Conservation (phyloP, 306 rosid genomes). For the Sophora flavescens region DNA sequence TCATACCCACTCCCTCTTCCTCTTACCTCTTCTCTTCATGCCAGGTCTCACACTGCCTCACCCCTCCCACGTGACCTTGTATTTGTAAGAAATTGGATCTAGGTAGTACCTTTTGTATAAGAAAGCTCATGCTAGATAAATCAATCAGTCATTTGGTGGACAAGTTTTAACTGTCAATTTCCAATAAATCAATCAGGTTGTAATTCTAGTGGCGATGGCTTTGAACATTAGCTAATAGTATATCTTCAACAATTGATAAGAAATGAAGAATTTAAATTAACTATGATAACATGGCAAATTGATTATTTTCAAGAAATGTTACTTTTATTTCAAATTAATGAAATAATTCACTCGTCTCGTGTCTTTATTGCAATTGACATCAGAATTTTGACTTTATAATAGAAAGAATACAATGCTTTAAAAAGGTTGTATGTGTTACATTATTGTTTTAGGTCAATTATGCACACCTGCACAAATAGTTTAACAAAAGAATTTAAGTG, state of each 20-base stretch:
- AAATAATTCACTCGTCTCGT: conserved; percentile 17
- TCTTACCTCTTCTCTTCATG: conserved; percentile 23
- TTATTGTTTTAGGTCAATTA: neutral
- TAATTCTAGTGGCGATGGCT: conserved; percentile 20
- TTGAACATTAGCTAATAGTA: neutral
- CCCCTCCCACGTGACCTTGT: conserved; percentile 54
- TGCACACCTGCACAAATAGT: neutral
- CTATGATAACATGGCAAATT: conserved; percentile 11
- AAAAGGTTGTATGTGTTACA: neutral
- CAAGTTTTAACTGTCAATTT: conserved; percentile 38
- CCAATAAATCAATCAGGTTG: conserved; percentile 6
- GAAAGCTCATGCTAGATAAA: conserved; percentile 36
- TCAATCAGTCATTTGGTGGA: conserved; percentile 37
- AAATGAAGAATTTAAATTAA: conserved; percentile 38
- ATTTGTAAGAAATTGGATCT: conserved; percentile 24
- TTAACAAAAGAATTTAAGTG: neutral
- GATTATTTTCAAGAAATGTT: conserved; percentile 29
- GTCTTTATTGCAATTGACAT: conserved; percentile 22
- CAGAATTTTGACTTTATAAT: conserved; percentile 8
- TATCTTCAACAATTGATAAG: conserved; percentile 2
- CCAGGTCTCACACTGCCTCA: conserved; percentile 22
- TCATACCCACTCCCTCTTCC: neutral
- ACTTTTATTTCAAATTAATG: conserved; percentile 30
- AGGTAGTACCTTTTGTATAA: conserved; percentile 44
- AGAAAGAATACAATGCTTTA: neutral